Evolutionary conservation across 2,329 filamentous ascomycete genomes (phyloP), one percentile per base, ranked within the genome.

Genomic region (Penicillium sp.): DNA sequence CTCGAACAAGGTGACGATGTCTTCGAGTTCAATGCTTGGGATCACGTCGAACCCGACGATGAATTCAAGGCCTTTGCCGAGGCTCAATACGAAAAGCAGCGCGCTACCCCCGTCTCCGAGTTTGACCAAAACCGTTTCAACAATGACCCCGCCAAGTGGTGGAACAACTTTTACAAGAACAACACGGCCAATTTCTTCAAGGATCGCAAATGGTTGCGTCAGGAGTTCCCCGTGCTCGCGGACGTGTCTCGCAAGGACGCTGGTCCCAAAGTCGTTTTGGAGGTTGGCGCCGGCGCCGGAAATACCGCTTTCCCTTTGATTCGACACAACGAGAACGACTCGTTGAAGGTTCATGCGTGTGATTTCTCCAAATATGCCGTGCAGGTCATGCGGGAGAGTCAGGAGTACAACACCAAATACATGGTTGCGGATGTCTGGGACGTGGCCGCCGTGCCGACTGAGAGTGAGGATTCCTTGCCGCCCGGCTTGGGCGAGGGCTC

Each of bases 111-210:
- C 48, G 93, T 96, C 43, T 90, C 85, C 38, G 90, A 95, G 53
- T 96, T 94, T 76, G 90, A 98, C 70, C 90, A 90, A 69, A 80
- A 75, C 60, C 86, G 89, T 57, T 96, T 96, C 76, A 97, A 96
- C 67, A 76, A 78, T 39, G 82, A 94, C 56, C 93, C 93, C 0
- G 90, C 88, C 53, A 95, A 90, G 69, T 97, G 90, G 88, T 98
- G 93, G 93, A 93, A 98, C 64, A 74, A 86, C 47, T 98, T 98
- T 73, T 98, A 98, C 76, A 90, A 93, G 72, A 95, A 97, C 73
- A 97, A 98, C 71, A 88, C 87, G 18, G 81, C 85, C 61, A 97
- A 97, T 65, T 98, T 98, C 73, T 98, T 98, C 82, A 98, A 98
- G 73, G 87, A 98, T 66, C 82, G 93, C 55, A 97, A 97, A 68